Percentiles rank a stretch among this genome's conserved stretches.
phyloP scores from a whole-genome alignment of 192 early-diverging fungal species.

The Podila minutissima region DNA sequence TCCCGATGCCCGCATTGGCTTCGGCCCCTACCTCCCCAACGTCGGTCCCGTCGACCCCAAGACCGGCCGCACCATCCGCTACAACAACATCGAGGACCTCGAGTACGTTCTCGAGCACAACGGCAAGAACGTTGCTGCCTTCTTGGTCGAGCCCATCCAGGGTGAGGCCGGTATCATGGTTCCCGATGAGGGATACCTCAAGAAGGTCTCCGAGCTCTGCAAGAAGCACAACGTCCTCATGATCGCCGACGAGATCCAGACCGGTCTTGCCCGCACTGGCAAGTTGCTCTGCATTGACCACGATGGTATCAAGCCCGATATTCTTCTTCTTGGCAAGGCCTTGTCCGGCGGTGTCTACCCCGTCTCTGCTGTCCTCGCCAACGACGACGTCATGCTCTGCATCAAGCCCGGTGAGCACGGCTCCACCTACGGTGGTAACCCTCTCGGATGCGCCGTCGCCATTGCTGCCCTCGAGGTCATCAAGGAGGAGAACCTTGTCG shows the following conservation, averaged over 20 bases:
- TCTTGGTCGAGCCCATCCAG: slow-evolving; percentile 99
- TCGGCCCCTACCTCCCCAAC: slow-evolving; percentile 95
- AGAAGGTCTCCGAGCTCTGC: slow-evolving; percentile 89
- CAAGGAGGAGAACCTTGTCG: slow-evolving; percentile 91
- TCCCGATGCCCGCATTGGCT: slow-evolving; percentile 80
- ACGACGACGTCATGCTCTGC: slow-evolving; percentile 81
- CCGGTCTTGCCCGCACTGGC: slow-evolving; percentile 94
- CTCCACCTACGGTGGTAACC: slow-evolving; percentile 98
- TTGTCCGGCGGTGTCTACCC: slow-evolving; percentile 97
- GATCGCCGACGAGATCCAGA: slow-evolving; percentile 99
- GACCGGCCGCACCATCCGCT: slow-evolving; percentile 75
- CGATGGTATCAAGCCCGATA: slow-evolving; percentile 91
- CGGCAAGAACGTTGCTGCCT: slow-evolving; percentile 87
- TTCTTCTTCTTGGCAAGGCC: slow-evolving; percentile 98
- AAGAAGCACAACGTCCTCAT: slow-evolving; percentile 97
- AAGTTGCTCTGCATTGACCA: slow-evolving; percentile 95
- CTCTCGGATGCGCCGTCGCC: slow-evolving; percentile 92
- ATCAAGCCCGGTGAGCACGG: slow-evolving; percentile 96
- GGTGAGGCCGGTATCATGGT: slow-evolving; percentile 98
- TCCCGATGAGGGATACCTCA: slow-evolving; percentile 93
- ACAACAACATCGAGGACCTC: slow-evolving; percentile 89
- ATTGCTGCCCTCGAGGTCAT: slow-evolving; percentile 95
- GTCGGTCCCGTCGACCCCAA: slow-evolving; percentile 84
- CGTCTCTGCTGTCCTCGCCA: slow-evolving; percentile 92
- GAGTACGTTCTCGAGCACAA: slow-evolving; percentile 86